Base-by-base conservation (phyloP, 2,329 filamentous ascomycete genomes). In the Metarhizium rileyi region DNA sequence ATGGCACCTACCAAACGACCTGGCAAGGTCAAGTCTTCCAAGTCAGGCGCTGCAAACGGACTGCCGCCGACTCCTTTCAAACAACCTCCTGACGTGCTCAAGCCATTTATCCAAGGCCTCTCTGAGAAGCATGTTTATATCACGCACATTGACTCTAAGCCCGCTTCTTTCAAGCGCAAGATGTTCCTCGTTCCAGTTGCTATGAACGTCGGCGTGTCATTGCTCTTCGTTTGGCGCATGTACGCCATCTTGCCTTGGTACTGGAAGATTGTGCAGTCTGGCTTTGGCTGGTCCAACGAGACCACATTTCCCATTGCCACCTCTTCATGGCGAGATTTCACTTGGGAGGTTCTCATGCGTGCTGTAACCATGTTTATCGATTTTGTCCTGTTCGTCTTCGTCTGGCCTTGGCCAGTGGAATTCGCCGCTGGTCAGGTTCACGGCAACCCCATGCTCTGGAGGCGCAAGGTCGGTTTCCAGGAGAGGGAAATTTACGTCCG, bases 401-500 rank as follows among this genome's bases (percentile, higher is more conserved):
- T 90, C 50, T 82, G 83, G 70, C 78, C 83, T 7, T 90, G 86
- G 86, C 86, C 86, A 1, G 67, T 81, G 47, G 81, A 84, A 56
- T 90, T 94, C 65, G 77, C 85, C 59, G 64, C 82, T 14, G 85
- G 83, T 50, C 67, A 65, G 52, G 67, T 64, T 9, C 68, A 77
- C 56, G 76, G 71, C 60, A 86, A 70, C 55, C 89, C 90, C 0
- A 71, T 83, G 35, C 65, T 69, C 36, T 96, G 90, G 89, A 81
- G 90, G 45, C 80, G 79, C 67, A 73, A 66, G 27, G 69, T 90
- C 33, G 88, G 90, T 6, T 95, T 95, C 65, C 75, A 78, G n/a
- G 75, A 83, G 43, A 75, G 80, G 55, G 91, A 96, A 71, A 76
- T 95, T 45, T 84, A 94, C 53, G 85, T 95, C 30, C 78, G 90